A percentile compares a stretch with the other conserved stretches of the same genome.
Conservation (phyloP, 108 stramenopile species). For the Pelagomonas calceolata region DNA sequence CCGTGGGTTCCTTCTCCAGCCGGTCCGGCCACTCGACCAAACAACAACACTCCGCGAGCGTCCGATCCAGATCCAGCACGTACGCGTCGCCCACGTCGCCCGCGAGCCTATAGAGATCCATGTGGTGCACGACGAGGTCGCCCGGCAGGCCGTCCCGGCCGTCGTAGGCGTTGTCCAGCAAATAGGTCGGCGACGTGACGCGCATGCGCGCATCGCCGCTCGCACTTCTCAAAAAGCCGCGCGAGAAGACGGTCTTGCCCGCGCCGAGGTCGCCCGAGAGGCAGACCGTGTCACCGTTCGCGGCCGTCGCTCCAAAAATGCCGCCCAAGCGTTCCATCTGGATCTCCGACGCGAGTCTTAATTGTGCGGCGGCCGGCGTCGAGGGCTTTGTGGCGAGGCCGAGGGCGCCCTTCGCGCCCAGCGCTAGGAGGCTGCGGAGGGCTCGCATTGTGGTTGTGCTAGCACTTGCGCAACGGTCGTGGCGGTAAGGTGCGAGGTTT, state of each 20-base stretch:
- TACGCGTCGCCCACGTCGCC: not conserved
- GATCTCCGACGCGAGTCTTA: too few relatives aligned
- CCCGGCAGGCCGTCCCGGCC: not conserved
- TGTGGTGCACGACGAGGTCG: not conserved
- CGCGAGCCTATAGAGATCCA: constrained; percentile 1
- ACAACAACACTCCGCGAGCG: not conserved
- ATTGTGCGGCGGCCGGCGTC: too few relatives aligned
- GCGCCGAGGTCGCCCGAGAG: not conserved
- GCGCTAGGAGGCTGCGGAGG: too few relatives aligned
- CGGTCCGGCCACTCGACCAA: not conserved
- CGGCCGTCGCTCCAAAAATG: not conserved
- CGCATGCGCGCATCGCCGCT: not conserved
- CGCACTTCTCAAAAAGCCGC: not conserved
- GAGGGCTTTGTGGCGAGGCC: too few relatives aligned
- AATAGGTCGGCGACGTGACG: constrained; percentile 2
- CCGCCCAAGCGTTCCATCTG: not conserved
- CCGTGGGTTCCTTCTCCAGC: not conserved
- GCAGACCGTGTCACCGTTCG: not conserved
- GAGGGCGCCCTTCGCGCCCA: too few relatives aligned
- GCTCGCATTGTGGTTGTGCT: too few relatives aligned
- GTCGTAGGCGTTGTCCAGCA: constrained; percentile 5
- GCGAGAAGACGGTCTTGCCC: not conserved
- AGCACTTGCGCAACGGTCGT: too few relatives aligned
- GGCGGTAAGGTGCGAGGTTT: too few relatives aligned
- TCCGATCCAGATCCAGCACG: not conserved